A percentile compares a stretch with the other conserved stretches of the same genome.
Conservation (phyloP, 352 stramenopile species). For the Pythium chondricola region DNA sequence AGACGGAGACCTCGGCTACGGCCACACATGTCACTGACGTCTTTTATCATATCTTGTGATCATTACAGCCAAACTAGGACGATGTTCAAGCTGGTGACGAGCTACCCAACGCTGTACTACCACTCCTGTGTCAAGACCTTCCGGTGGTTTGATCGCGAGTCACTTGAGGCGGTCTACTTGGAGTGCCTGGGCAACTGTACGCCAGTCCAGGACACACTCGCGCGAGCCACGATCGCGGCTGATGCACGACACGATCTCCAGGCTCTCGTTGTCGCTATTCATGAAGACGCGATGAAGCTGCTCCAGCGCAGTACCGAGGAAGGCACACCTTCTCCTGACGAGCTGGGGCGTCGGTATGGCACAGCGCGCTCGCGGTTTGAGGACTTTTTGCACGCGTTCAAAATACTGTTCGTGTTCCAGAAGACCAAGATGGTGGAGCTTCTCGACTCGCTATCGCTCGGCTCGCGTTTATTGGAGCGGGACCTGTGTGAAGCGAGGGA, state of each 20-base stretch:
- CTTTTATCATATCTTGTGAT: too few relatives aligned
- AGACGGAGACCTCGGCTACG: too few relatives aligned
- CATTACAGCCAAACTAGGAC: slow-evolving; percentile 22
- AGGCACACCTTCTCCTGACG: background rate
- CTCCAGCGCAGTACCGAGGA: background rate
- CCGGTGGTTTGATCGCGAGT: slow-evolving; percentile 25
- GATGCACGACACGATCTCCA: slow-evolving; percentile 10
- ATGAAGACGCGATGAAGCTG: slow-evolving; percentile 9
- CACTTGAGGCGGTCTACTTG: slow-evolving; percentile 29
- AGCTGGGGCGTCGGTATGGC: slow-evolving; percentile 12
- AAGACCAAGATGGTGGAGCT: slow-evolving; percentile 23
- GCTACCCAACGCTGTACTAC: slow-evolving; percentile 41
- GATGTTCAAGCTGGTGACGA: slow-evolving; percentile 31
- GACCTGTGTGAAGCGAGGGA: slow-evolving; percentile 21
- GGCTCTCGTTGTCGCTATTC: slow-evolving; percentile 5
- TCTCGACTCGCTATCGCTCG: slow-evolving; percentile 7
- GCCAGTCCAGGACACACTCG: slow-evolving; percentile 5
- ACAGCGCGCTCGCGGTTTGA: slow-evolving; percentile 33
- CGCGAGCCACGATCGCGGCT: slow-evolving; percentile 3
- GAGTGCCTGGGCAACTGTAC: slow-evolving; percentile 11
- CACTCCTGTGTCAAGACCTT: slow-evolving; percentile 39
- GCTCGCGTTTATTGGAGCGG: slow-evolving; percentile 21
- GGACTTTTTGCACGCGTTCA: slow-evolving; percentile 39
- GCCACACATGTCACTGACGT: too few relatives aligned
- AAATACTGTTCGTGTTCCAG: slow-evolving; percentile 40